Base-by-base conservation (phyloP, 495 filamentous ascomycete genomes). In the Apiosordaria backusii region DNA sequence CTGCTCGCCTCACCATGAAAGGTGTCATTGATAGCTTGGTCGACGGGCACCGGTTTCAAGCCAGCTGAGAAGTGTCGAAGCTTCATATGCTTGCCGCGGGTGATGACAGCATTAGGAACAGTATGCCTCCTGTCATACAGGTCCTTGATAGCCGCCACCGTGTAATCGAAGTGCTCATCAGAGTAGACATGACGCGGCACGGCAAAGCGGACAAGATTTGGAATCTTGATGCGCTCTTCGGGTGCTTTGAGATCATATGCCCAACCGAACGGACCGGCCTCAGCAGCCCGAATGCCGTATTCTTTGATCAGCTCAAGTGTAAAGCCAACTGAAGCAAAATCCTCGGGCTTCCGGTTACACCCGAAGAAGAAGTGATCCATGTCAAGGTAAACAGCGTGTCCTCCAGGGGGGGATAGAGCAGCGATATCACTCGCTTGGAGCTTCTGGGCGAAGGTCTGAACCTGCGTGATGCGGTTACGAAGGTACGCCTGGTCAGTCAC, bases 21-120 rank as follows among this genome's bases (percentile, higher is more conserved):
- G 27, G 23, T 61, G 27, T 27, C 59, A 13, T 10, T 61, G 59
- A 45, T 45, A n/a, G 29, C 21, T 61, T 61, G 10, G n/a, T 61
- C 59, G 6, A 57, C 19, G 0, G 52, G 24, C 2, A 64, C 62
- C 1, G 62, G 62, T 19, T 55, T 64, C 62, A 64, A 19, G 50
- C 62, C 62, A 4, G 62, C 62, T 5, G 62, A 64, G 29, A 64
- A 64, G 62, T 64, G 52, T 4, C 62, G 62, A 35, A 64, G 62
- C 13, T 26, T 55, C 62, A 64, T 64, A 25, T 54, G 50, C 62
- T 64, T 64, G 50, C 62, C 62, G 3, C 62, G 23, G 6, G 62
- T 64, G 52, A 64, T 64, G 24, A 35, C 52, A 10, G 22, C 62
- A 57, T 64, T 64, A 52, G 62, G 62, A 0, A 64, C 21, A 3